These are phyloP conservation scores for Naegleria gruberi DNA, from an alignment of 208 protist species.

Conservation along the genomic window DNA sequence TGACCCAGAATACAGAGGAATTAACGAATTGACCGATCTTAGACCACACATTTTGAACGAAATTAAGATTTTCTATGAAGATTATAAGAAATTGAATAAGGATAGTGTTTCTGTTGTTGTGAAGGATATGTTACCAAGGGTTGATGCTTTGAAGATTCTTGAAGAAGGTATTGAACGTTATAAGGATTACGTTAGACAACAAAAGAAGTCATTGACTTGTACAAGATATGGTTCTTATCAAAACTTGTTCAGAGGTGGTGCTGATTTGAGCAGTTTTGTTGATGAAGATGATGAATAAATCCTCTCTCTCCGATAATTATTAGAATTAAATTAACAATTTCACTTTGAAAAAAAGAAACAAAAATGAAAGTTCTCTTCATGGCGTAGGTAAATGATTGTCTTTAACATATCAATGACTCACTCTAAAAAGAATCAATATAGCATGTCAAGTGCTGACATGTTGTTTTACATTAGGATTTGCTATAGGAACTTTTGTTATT, in stretches of 20 bases:
- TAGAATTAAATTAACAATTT: too few relatives aligned
- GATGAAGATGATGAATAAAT: conserved; percentile 1
- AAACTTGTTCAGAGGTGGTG: not conserved
- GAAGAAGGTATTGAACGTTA: not conserved
- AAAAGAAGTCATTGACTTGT: not conserved
- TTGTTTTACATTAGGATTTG: not conserved
- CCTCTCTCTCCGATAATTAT: not conserved
- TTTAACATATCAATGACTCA: not conserved
- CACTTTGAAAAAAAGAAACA: not conserved
- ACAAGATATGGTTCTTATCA: not conserved
- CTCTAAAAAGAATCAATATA: not conserved
- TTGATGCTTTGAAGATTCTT: not conserved
- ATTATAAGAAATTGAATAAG: conserved; percentile 25
- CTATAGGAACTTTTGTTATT: not conserved
- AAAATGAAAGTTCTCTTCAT: not conserved
- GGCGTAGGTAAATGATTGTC: not conserved
- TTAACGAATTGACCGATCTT: conserved; percentile 1
- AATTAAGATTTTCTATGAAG: conserved; percentile 26
- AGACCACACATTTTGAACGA: conserved; percentile 16
- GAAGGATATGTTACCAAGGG: not conserved
- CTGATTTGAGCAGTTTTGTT: not conserved
- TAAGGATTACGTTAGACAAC: not conserved
- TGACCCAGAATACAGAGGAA: conserved; percentile 9
- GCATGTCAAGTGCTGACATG: not conserved
- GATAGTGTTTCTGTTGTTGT: not conserved